phyloP scores from a whole-genome alignment of 2,329 filamentous ascomycete species.

The Geoglossum cookeanum region DNA sequence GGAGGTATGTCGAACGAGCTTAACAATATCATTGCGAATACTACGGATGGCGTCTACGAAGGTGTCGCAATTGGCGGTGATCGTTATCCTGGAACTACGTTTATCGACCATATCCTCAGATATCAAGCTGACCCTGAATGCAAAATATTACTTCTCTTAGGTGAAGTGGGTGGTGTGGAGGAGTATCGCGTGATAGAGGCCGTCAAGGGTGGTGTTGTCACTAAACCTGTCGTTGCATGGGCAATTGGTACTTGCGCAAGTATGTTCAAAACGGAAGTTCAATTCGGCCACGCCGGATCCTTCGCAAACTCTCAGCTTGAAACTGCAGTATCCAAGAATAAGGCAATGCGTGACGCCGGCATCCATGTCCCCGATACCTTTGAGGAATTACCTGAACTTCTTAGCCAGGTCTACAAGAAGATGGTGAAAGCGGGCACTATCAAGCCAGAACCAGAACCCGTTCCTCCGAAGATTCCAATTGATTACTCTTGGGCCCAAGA shows the following conservation, averaged over 20 bases:
- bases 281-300: constrained; percentile 96
- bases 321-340: constrained; percentile 92
- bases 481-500: constrained; percentile 99
- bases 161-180: constrained; percentile 97
- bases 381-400: constrained; percentile 68
- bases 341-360: constrained; percentile 85
- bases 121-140: constrained; percentile 94
- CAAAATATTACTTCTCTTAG: constrained; percentile 90
- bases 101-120: constrained; percentile 94
- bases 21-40: constrained; percentile 97
- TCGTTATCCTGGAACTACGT: constrained; percentile 94
- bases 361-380: constrained; percentile 92
- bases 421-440: constrained; percentile 73
- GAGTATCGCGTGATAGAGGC: constrained; percentile 99
- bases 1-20: constrained; percentile 99
- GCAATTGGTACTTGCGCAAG: constrained; percentile 97
- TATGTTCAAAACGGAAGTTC: constrained; percentile 99
- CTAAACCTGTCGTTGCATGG: constrained; percentile 97
- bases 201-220: constrained; percentile 84
- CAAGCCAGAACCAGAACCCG: constrained; percentile 69
- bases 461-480: constrained; percentile 96
- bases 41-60: constrained; percentile 95
- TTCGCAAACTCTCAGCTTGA: constrained; percentile 99
- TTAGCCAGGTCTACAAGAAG: constrained; percentile 71
- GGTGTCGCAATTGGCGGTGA: constrained; percentile 99